Conservation (phyloP, 2,329 filamentous ascomycete species). For the Cladosporium oxysporum region DNA sequence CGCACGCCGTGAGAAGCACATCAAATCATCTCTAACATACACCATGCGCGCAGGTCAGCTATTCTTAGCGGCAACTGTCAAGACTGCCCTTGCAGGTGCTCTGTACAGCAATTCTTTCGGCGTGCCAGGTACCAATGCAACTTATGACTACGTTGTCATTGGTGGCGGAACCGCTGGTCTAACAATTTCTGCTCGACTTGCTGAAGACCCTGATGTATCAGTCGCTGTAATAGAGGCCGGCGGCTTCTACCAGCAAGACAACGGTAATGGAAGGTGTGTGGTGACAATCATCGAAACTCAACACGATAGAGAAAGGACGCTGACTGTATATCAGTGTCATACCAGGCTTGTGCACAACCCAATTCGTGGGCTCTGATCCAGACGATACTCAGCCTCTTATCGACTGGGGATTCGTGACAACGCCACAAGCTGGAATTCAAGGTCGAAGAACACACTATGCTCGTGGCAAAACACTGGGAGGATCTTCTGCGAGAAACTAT, state of each 20-base stretch:
- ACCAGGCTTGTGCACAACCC: conserved; percentile 12
- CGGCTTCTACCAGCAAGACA: conserved; percentile 28
- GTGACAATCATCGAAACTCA: background rate
- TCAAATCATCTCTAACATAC: background rate
- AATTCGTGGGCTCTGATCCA: conserved; percentile 17
- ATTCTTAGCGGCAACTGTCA: background rate
- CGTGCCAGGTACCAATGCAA: conserved; percentile 11
- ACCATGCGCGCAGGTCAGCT: background rate
- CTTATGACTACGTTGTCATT: conserved; percentile 29
- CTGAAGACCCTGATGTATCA: conserved; percentile 21
- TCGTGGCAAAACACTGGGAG: conserved; percentile 35
- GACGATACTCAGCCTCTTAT: conserved; percentile 29
- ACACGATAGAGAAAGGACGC: background rate
- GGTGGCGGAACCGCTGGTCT: conserved; percentile 27
- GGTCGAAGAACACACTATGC: conserved; percentile 30
- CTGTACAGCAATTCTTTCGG: conserved; percentile 14
- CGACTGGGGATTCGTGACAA: conserved; percentile 34
- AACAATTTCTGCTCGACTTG: conserved; percentile 27
- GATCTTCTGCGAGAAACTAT: conserved; percentile 32
- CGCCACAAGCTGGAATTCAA: conserved; percentile 30
- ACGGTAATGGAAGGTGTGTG: conserved; percentile 24
- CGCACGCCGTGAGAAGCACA: background rate
- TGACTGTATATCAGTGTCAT: conserved; percentile 13
- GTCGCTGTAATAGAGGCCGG: conserved; percentile 33
- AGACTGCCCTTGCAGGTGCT: background rate